Evolutionary conservation across 371 early-diverging fungal genomes (phyloP), one percentile per base, ranked within the genome.

Genomic region (Mortierella sp.): DNA sequence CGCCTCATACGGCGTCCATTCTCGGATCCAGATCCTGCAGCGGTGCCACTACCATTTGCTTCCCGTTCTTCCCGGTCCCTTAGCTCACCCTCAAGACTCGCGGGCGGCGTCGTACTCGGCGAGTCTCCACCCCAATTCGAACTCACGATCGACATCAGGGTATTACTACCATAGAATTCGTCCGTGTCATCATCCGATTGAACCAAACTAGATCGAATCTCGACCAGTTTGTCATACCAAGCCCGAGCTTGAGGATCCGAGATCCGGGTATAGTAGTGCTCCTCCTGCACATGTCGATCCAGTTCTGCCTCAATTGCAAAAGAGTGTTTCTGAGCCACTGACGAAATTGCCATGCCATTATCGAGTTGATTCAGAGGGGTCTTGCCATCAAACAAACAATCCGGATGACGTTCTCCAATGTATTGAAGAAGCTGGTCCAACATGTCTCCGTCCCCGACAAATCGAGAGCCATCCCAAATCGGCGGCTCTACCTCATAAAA

Each of bases 351-450:
- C 66, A 77, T 62, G 1, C 79, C 79, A 37, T 77, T 77, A 30
- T 77, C 68, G 43, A 77, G 89, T 15, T 81, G 82, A 68, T 89
- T 87, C 16, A 92, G 69, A 1, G 88, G 83, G 14, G 81, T 75
- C 63, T 68, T 83, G 25, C 73, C 73, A 50, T 85, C 82, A 19
- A 86, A 75, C 12, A 90, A 66, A 69, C 93, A 92, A 60, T 93
- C 93, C 7, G 91, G 88, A 66, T 92, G 88, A 19, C 65, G 64
- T 23, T 84, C 82, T 18, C 89, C 90, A 75, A 93, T 90, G 48
- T 85, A 74, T 9, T 47, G 52, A n/a, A 82, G 45, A 15, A 79
- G 60, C 19, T 72, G 71, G 45, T 74, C 79, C 43, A 74, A 30
- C 58, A 46, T 62, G 57, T 77, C 79, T 15, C 50, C 72, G n/a